Conservation (phyloP, 108 stramenopile genomes). For the Cyclotella atomus region DNA sequence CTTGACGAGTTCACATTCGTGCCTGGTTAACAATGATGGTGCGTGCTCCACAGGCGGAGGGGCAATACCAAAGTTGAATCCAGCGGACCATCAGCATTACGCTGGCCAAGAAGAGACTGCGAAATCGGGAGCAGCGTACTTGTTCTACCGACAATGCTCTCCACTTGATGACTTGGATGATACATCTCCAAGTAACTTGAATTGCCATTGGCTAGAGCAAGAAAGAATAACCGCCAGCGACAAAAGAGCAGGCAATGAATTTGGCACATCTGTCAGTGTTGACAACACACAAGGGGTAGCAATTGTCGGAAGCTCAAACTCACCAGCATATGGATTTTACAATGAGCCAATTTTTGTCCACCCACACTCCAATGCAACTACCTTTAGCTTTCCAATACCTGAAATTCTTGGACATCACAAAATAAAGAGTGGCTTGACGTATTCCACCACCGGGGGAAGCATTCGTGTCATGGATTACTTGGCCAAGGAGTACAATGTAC, state of each 20-base stretch:
- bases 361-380: constrained; percentile 35
- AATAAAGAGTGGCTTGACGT: constrained; percentile 29
- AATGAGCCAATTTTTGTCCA: constrained; percentile 42
- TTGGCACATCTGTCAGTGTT: constrained; percentile 63
- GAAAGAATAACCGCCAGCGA: constrained; percentile 68
- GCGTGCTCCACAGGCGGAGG: constrained; percentile 32
- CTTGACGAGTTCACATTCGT: constrained; percentile 14
- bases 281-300: constrained; percentile 62
- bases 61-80: constrained; percentile 19
- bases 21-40: constrained; percentile 35
- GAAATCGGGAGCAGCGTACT: constrained; percentile 74
- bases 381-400: constrained; percentile 12
- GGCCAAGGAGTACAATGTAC: constrained; percentile 10
- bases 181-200: constrained; percentile 30
- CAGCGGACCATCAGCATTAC: constrained; percentile 29
- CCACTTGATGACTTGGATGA: constrained; percentile 12
- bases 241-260: constrained; percentile 57
- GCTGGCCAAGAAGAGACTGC: constrained; percentile 48
- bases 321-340: constrained; percentile 47
- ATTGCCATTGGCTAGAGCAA: constrained; percentile 66
- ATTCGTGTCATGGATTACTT: constrained; percentile 38
- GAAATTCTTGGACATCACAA: constrained; percentile 31
- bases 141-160: constrained; percentile 54
- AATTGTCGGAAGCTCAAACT: constrained; percentile 56
- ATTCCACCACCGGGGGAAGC: constrained; percentile 38